phyloP scores from a whole-genome alignment of 768 basidiomycete species.

The Epithele typhae region DNA sequence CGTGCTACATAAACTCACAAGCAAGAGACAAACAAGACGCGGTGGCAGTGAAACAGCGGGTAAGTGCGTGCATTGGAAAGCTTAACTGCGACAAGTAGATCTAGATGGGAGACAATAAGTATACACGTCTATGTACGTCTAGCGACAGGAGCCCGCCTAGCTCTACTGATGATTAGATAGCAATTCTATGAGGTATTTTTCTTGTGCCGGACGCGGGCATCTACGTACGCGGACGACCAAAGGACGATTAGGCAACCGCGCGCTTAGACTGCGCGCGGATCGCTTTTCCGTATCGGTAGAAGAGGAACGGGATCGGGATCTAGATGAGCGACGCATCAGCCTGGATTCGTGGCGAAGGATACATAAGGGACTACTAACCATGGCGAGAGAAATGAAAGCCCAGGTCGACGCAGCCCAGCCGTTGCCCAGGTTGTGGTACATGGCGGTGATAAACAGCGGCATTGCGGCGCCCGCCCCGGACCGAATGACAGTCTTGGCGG shows the following conservation, averaged over 20 bases:
- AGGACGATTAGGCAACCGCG: conserved; percentile 12
- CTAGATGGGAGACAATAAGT: background rate
- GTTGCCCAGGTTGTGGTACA: conserved; percentile 37
- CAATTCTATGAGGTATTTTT: too few relatives aligned
- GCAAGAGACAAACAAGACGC: too few relatives aligned
- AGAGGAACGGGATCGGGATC: conserved; percentile 22
- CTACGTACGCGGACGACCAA: background rate
- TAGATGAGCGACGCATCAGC: background rate
- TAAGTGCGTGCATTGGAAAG: too few relatives aligned
- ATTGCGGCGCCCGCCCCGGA: conserved; percentile 34
- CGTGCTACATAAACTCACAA: too few relatives aligned
- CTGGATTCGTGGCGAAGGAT: too few relatives aligned
- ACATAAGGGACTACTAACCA: conserved; percentile 20
- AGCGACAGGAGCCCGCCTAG: too few relatives aligned
- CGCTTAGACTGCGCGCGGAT: conserved; percentile 21
- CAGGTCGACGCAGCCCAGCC: conserved; percentile 35
- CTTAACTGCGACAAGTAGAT: background rate
- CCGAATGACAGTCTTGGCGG: conserved; percentile 35
- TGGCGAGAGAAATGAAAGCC: conserved; percentile 32
- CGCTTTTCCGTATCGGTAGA: conserved; percentile 17
- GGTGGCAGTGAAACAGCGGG: too few relatives aligned
- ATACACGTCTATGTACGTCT: too few relatives aligned
- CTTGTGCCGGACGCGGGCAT: background rate
- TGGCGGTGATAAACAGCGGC: conserved; percentile 34
- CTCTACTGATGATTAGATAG: too few relatives aligned